These are phyloP conservation scores for Agrocybe praecox DNA, from an alignment of 768 basidiomycete species.

Conservation along the genomic window DNA sequence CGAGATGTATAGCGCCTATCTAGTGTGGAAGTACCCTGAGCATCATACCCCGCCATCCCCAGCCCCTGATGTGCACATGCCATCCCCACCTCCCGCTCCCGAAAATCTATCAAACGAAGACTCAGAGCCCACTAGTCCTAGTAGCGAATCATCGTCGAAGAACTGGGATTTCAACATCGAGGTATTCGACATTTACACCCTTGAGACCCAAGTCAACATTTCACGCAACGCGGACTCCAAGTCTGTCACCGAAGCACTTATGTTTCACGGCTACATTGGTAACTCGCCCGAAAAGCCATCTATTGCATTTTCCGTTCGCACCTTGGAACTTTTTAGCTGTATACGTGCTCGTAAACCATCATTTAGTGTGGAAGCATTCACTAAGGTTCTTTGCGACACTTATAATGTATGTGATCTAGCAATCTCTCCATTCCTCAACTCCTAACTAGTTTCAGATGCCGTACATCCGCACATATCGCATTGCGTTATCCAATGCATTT, in stretches of 20 bases:
- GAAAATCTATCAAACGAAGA: no score
- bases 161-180: slow-evolving; percentile 1
- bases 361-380: slow-evolving; percentile 26
- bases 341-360: slow-evolving; percentile 16
- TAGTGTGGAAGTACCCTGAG: no score
- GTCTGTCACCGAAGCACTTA: slow-evolving; percentile 3
- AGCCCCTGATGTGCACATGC: no score
- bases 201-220: background rate
- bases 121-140: no score
- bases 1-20: no score
- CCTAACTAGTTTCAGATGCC: slow-evolving; percentile 20
- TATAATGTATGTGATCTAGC: slow-evolving; percentile 13
- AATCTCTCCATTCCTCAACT: background rate
- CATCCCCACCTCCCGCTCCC: no score
- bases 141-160: no score
- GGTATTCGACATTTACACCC: slow-evolving; percentile 2
- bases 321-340: slow-evolving; percentile 10
- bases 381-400: slow-evolving; percentile 25
- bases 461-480: slow-evolving; percentile 22
- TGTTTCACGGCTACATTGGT: slow-evolving; percentile 5
- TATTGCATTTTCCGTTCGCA: slow-evolving; percentile 8
- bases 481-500: slow-evolving; percentile 30
- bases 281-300: slow-evolving; percentile 9
- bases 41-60: no score
- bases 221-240: background rate